Evolutionary conservation across 805 yeast species (phyloP).

Genomic region (Wickerhamiella nectarea): DNA sequence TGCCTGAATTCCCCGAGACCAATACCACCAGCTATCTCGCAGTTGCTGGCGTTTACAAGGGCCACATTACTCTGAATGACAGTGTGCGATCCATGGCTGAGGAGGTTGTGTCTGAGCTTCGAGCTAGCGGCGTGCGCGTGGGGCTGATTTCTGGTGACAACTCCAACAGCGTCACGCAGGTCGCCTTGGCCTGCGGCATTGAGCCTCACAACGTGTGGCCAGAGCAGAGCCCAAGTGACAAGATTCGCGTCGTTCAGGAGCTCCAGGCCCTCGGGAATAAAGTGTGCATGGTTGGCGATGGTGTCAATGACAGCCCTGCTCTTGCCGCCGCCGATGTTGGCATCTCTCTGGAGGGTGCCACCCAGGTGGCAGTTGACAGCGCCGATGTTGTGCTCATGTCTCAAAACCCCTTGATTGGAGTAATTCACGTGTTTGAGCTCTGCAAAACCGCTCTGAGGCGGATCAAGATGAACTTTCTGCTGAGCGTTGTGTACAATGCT

Average conservation of each 20-base stretch:
- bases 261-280: slow-evolving; percentile 33
- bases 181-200: slow-evolving; percentile 59
- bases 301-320: slow-evolving; percentile 96
- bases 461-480: slow-evolving; percentile 67
- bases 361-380: slow-evolving; percentile 94
- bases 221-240: slow-evolving; percentile 63
- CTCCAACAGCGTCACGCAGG: slow-evolving; percentile 41
- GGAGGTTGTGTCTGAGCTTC: slow-evolving; percentile 44
- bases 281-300: slow-evolving; percentile 95
- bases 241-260: slow-evolving; percentile 46
- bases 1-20: background rate
- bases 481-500: slow-evolving; percentile 76
- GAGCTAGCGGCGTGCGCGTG: slow-evolving; percentile 40
- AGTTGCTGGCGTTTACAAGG: slow-evolving; percentile 45
- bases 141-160: slow-evolving; percentile 91
- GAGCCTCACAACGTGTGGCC: slow-evolving; percentile 51
- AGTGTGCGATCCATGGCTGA: slow-evolving; percentile 50
- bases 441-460: slow-evolving; percentile 56
- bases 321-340: slow-evolving; percentile 80
- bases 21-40: slow-evolving; percentile 37
- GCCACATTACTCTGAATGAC: slow-evolving; percentile 57
- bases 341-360: slow-evolving; percentile 80
- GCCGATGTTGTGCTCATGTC: slow-evolving; percentile 69
- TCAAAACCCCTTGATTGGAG: slow-evolving; percentile 26
- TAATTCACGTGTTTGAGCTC: slow-evolving; percentile 46